Evolutionary conservation across 768 basidiomycete genomes (phyloP), one percentile per base, ranked within the genome.

Genomic region (Strobilomyces confusus): DNA sequence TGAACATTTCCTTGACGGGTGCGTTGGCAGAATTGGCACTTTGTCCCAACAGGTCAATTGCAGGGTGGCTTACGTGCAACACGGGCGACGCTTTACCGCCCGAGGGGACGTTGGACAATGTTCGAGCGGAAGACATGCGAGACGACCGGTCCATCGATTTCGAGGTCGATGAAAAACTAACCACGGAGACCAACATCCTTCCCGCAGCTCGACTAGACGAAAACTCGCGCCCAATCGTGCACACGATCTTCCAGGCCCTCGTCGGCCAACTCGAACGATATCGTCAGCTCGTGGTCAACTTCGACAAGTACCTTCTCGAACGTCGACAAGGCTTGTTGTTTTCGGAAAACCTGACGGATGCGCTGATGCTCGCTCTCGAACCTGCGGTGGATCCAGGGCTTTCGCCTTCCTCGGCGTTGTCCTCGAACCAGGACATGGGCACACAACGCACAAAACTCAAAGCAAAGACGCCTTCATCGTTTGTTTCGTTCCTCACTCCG

Each of bases 291-390:
- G 84, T 95, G 26, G 79, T 86, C 20, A 74, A 86, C 43, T 97
- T 98, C 64, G 93, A 98, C 73, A 80, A 80, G 63, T 90, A 82
- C 63, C 80, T 98, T 3, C 68, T 83, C 2, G 92, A 98, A 70
- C 81, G 95, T 33, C 80, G 95, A 17, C 88, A 87, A 64, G 95
- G 94, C 2, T 76, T 98, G 9, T 72, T 95, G 17, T 97, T 95
- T 69, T 87, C 88, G 4, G 94, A 97, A 71, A 94, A 94, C 65
- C 73, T 97, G 33, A 89, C 85, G 8, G 95, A 98, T 62, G 95
- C 95, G 4, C 75, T 98, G 53, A 87, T 79, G 42, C 73, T 92
- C 43, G 79, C 76, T 14, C 73, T 93, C 50, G 87, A 93, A 52
- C 69, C 88, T 22, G 73, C 77, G 3, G 75, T 80, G 17, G 79